Base-by-base conservation (phyloP, 768 basidiomycete genomes). In the Coprinellus micaceus region DNA sequence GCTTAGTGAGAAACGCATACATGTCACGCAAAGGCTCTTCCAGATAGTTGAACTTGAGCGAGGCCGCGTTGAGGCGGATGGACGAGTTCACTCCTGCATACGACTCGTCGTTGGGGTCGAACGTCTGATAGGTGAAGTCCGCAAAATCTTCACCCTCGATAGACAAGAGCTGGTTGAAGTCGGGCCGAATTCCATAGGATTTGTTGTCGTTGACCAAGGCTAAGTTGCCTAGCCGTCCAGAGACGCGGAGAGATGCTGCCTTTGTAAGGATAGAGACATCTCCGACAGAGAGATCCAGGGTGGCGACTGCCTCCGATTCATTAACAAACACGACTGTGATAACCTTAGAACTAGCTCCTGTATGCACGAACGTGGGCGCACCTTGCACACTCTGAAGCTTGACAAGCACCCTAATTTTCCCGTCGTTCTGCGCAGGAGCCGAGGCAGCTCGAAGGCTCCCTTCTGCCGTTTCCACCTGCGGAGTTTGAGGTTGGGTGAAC, bases 111-210 rank as follows among this genome's bases (percentile, higher is more conserved):
- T 74, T 69, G 2, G 91, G 82, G 67, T 95, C 89, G 70, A 83
- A 94, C 0, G 93, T 98, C 68, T 95, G 88, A 71, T 98, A 99
- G 53, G 80, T 82, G 75, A 99, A 92, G 69, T 96, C 89, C 17
- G 94, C 95, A 39, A 99, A 85, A 65, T 98, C 88, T 64, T 91
- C 83, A 47, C 95, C 97, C 64, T 98, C 92, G 55, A 98, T 98
- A 29, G 93, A 91, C 55, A 98, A 73, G 3, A 98, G 79, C 61
- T 91, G 82, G 66, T 89, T 89, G 74, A 95, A 95, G 48, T 84
- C 82, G 3, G 82, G 77, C 21, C 80, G 74, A 37, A 83, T 77
- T 17, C 77, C 76, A 37, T 76, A 69, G 6, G 73, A 67, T 19
- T 75, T 62, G 36, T 83, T 82, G 63, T 94, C 83, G 64, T 98